These are phyloP conservation scores for Camelina neglecta DNA, from an alignment of 345 rosid species.

Conservation along the genomic window DNA sequence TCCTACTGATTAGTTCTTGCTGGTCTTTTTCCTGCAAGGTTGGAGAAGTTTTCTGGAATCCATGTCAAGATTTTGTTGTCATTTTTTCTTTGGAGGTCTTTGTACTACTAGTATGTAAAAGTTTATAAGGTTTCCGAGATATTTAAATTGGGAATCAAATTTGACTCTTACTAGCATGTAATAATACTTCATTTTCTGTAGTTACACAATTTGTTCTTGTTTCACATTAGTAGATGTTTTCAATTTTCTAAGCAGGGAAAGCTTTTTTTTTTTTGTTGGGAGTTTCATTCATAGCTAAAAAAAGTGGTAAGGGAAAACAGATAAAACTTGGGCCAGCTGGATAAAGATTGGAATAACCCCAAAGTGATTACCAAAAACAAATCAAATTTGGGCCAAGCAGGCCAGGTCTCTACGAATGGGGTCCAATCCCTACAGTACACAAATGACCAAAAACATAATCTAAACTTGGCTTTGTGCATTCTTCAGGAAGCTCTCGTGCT, in stretches of 20 bases:
- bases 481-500: neutral
- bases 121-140: neutral
- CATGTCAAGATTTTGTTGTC: neutral
- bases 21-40: slow-evolving; percentile 8
- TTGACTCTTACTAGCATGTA: neutral
- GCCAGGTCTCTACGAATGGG: neutral
- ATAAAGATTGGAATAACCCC: neutral
- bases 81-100: no score
- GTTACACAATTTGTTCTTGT: neutral
- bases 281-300: neutral
- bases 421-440: neutral
- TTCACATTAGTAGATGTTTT: neutral
- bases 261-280: neutral
- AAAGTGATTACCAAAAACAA: neutral
- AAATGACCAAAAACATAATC: neutral
- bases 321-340: neutral
- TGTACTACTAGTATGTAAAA: no score
- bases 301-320: neutral
- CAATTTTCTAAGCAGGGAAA: neutral
- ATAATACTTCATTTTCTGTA: no score
- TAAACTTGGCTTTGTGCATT: neutral
- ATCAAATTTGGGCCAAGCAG: neutral
- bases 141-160: neutral
- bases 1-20: slow-evolving; percentile 11
- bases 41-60: neutral